Conservation (phyloP, 768 basidiomycete genomes). For the Pleurotus platypus region DNA sequence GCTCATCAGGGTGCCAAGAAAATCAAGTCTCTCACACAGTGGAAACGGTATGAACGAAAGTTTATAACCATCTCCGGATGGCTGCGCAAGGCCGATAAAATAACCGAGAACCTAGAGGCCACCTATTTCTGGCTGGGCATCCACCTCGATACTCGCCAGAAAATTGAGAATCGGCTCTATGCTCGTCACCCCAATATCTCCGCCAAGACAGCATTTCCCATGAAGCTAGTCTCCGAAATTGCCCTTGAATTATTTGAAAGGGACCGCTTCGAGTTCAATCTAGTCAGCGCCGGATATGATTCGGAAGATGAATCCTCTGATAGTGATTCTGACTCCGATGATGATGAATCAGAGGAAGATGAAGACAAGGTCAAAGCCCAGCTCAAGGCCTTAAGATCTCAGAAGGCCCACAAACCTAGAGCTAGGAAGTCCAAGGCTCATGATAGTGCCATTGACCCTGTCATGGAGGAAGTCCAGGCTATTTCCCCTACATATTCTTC, state of each 20-base stretch:
- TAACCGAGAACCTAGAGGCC: slow-evolving; percentile 5
- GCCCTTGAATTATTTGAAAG: slow-evolving; percentile 1
- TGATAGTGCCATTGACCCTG: not conserved
- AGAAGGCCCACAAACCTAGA: not conserved
- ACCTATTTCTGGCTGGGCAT: slow-evolving; percentile 13
- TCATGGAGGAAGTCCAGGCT: slow-evolving; percentile 3
- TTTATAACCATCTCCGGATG: slow-evolving; percentile 12
- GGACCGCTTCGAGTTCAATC: slow-evolving; percentile 5
- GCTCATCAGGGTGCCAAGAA: not conserved
- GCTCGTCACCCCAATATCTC: not conserved
- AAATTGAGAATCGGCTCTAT: not conserved
- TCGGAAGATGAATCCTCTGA: slow-evolving; percentile 6
- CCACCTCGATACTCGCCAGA: not conserved
- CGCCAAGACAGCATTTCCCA: not conserved
- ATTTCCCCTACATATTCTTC: too few relatives aligned
- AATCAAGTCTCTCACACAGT: slow-evolving; percentile 4
- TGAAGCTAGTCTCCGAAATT: not conserved
- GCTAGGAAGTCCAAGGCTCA: not conserved
- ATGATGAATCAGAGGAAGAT: not conserved
- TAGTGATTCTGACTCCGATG: not conserved
- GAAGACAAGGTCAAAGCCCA: too few relatives aligned
- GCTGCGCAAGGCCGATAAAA: slow-evolving; percentile 9
- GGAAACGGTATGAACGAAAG: slow-evolving; percentile 7
- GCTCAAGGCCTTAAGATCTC: not conserved
- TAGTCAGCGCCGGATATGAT: not conserved